Evolutionary conservation across 805 yeast species (phyloP).

Genomic region (Yarrowia keelungensis): DNA sequence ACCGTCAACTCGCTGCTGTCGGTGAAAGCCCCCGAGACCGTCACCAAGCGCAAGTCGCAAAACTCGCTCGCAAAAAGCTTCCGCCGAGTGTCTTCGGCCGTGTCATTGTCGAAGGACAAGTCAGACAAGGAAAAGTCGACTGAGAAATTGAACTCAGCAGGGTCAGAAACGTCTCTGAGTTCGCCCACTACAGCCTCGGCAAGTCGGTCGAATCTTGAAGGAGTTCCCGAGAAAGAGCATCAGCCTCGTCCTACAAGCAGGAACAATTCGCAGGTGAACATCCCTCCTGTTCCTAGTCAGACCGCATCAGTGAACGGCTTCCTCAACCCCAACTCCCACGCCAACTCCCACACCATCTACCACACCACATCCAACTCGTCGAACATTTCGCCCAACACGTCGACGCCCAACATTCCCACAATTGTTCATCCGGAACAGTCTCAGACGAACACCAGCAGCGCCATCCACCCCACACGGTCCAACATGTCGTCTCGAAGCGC

Average conservation of each 20-base stretch:
- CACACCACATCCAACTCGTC: not conserved
- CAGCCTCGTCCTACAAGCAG: not conserved
- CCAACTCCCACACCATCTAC: not conserved
- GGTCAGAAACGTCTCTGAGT: not conserved
- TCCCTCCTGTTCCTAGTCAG: not conserved
- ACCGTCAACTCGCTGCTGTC: constrained; percentile 29
- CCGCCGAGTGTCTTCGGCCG: constrained; percentile 24
- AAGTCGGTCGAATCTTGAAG: not conserved
- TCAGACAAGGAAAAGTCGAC: not conserved
- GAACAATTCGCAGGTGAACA: not conserved
- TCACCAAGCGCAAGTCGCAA: constrained; percentile 31
- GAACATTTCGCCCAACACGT: constrained; percentile 16
- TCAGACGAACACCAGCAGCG: too few species aligned
- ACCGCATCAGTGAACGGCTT: too few species aligned
- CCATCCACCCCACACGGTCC: not conserved
- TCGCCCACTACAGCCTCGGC: not conserved
- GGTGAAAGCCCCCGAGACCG: constrained; percentile 2
- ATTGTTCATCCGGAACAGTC: not conserved
- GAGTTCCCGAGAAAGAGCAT: not conserved
- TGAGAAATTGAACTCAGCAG: not conserved
- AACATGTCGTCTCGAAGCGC: constrained; percentile 13
- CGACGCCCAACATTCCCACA: constrained; percentile 10
- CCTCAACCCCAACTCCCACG: not conserved
- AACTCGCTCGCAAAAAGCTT: constrained; percentile 29
- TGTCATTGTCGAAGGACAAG: constrained; percentile 10